phyloP scores from a whole-genome alignment of 2,329 filamentous ascomycete genomes.

The Monosporascus ibericus region DNA sequence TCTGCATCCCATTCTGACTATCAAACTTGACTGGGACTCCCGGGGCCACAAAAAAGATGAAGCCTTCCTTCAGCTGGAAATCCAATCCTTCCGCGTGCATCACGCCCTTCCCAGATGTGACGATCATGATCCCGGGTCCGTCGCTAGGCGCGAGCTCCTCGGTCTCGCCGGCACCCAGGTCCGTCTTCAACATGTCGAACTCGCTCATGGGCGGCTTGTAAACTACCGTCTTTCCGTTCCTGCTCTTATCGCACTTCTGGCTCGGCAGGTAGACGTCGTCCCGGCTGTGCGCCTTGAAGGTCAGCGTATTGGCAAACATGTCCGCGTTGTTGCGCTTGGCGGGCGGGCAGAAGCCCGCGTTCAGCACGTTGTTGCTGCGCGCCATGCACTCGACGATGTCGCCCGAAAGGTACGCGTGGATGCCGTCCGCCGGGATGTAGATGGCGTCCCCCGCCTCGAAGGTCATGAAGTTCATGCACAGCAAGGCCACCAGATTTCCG shows the following conservation, averaged over 20 bases:
- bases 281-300: conserved; percentile 55
- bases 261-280: conserved; percentile 50
- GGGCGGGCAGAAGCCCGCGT: conserved; percentile 66
- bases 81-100: conserved; percentile 48
- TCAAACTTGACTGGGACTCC: conserved; percentile 32
- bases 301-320: conserved; percentile 56
- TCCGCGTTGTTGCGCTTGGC: conserved; percentile 59
- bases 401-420: conserved; percentile 67
- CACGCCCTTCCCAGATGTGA: conserved; percentile 51
- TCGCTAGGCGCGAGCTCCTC: conserved; percentile 50
- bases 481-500: conserved; percentile 60
- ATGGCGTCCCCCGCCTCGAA: conserved; percentile 61
- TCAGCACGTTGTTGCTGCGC: conserved; percentile 67
- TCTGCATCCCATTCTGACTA: conserved; percentile 27
- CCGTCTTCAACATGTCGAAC: conserved; percentile 61
- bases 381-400: conserved; percentile 79
- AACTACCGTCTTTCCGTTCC: conserved; percentile 53
- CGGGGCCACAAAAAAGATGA: conserved; percentile 61
- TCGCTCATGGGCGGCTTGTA: conserved; percentile 65
- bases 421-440: conserved; percentile 67
- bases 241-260: conserved; percentile 42
- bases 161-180: conserved; percentile 48
- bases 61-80: conserved; percentile 53
- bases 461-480: conserved; percentile 69
- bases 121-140: conserved; percentile 59